Percentiles rank a stretch among this genome's conserved stretches.
phyloP scores from a whole-genome alignment of 495 filamentous ascomycete genomes.

The Aspergillus olivimuriae region DNA sequence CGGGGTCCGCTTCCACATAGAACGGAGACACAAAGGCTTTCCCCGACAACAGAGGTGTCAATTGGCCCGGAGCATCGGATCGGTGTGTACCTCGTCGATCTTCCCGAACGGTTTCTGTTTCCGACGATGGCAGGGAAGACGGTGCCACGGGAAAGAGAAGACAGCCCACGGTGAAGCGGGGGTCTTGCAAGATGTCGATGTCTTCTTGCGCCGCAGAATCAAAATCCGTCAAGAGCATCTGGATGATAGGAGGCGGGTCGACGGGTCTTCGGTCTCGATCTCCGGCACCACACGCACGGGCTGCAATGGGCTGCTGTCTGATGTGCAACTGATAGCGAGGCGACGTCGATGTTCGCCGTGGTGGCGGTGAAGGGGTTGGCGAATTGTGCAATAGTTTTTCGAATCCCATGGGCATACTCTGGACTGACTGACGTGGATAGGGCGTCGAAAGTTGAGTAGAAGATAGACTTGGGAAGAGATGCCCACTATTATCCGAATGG shows the following conservation, averaged over 20 bases:
- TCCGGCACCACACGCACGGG: conserved; percentile 88
- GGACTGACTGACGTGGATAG: conserved; percentile 14
- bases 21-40: conserved; percentile 40
- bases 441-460: conserved; percentile 8
- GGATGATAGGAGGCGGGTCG: conserved; percentile 91
- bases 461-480: conserved; percentile 10
- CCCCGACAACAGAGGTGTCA: conserved; percentile 31
- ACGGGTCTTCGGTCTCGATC: conserved; percentile 90
- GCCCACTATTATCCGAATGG: conserved; percentile 26
- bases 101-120: conserved; percentile 1
- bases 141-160: conserved; percentile 45
- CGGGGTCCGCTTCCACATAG: conserved; percentile 36
- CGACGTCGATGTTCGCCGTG: conserved; percentile 16
- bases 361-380: conserved; percentile 22
- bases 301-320: conserved; percentile 85
- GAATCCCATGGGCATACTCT: conserved; percentile 35
- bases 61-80: conserved; percentile 11
- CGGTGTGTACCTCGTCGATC: neutral
- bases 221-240: conserved; percentile 69
- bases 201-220: conserved; percentile 44
- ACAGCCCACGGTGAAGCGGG: conserved; percentile 81
- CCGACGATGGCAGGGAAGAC: conserved; percentile 4
- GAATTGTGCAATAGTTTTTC: conserved; percentile 37
- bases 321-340: conserved; percentile 57
- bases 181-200: conserved; percentile 59